These are phyloP conservation scores for Calonectria montana DNA, from an alignment of 2,329 filamentous ascomycete species.

Conservation along the genomic window DNA sequence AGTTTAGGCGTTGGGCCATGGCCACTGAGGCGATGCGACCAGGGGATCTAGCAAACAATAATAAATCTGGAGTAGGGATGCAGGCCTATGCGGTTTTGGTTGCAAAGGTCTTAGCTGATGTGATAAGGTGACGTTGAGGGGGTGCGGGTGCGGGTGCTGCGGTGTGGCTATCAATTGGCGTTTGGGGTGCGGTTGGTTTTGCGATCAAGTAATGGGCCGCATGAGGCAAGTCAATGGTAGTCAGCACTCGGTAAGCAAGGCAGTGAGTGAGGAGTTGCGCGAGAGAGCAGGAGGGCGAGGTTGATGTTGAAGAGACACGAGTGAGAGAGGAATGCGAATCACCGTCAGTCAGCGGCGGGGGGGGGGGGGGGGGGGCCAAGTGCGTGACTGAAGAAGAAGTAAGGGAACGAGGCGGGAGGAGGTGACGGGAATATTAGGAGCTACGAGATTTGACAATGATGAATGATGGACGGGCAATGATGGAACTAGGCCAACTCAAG, in stretches of 20 bases:
- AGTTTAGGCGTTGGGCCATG: conserved; percentile 32
- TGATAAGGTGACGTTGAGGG: background rate
- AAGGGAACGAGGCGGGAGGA: background rate
- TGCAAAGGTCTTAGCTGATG: background rate
- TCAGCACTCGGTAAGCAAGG: background rate
- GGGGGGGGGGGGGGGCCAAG: background rate
- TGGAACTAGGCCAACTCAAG: conserved; percentile 15
- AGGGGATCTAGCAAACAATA: conserved; percentile 8
- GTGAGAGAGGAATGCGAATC: background rate
- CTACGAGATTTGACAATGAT: conserved; percentile 16
- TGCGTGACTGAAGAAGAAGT: background rate
- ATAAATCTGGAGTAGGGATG: background rate
- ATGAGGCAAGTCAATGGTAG: background rate
- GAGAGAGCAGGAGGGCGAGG: background rate
- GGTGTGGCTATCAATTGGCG: conserved; percentile 9
- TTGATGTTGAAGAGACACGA: background rate
- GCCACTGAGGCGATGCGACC: conserved; percentile 15
- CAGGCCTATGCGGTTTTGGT: background rate
- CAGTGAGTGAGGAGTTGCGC: background rate
- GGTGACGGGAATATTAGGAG: conserved; percentile 20
- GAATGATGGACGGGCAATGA: conserved; percentile 15
- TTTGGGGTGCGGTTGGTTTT: background rate
- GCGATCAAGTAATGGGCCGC: background rate
- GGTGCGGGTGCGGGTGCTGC: background rate
- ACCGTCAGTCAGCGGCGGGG: background rate